Conservation (phyloP, 1,284 basidiomycete species). For the Papiliotrema terrestris region DNA sequence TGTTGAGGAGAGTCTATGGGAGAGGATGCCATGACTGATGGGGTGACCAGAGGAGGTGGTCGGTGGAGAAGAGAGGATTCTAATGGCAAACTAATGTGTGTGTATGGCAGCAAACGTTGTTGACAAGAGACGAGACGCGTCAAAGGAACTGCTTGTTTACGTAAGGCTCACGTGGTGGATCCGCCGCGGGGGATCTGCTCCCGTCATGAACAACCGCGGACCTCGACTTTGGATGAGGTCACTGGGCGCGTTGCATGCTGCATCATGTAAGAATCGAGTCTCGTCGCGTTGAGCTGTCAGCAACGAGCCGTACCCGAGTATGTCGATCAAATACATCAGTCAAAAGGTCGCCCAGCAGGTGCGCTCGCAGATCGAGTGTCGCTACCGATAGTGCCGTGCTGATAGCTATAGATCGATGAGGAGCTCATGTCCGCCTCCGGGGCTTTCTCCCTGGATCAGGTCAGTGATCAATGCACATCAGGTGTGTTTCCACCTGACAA, state of each 20-base stretch:
- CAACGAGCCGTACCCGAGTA: conserved; percentile 48
- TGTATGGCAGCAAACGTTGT: neutral
- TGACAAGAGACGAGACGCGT: conserved; percentile 1
- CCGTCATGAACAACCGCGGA: neutral
- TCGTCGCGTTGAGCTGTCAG: neutral
- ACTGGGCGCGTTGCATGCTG: neutral
- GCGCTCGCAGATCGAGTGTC: conserved; percentile 7
- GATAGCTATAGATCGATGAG: conserved; percentile 70
- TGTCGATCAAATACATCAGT: conserved; percentile 71
- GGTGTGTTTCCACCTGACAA: neutral
- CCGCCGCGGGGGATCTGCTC: neutral
- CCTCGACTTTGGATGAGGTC: neutral
- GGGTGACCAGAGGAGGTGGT: too few species aligned
- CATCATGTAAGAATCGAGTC: neutral
- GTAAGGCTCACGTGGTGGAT: neutral
- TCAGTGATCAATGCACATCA: neutral
- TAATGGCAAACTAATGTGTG: too few species aligned
- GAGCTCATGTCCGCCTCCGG: conserved; percentile 81
- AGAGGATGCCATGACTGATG: neutral
- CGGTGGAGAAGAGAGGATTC: too few species aligned
- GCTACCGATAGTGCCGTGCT: conserved; percentile 1
- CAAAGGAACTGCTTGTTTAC: neutral
- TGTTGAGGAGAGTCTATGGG: neutral
- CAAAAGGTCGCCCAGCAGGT: conserved; percentile 79
- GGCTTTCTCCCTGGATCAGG: conserved; percentile 89